Base-by-base conservation (phyloP, 768 basidiomycete genomes). In the Amyloporia xantha region DNA sequence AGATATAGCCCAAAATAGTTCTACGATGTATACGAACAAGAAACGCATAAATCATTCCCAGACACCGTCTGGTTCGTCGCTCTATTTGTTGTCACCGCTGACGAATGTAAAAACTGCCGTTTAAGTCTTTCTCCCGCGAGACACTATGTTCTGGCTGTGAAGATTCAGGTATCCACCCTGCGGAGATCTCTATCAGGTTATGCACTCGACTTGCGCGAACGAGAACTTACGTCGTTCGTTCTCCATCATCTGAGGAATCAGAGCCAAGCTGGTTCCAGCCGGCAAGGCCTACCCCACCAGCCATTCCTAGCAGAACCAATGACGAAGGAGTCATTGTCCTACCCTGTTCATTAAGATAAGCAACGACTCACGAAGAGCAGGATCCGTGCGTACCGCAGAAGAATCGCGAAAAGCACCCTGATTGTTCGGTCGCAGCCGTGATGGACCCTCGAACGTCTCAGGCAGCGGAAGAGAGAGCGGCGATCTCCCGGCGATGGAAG, bases 391-490 rank as follows among this genome's bases (percentile, higher is more conserved):
- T 28, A 24, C 23, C 36, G 7, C 20, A n/a, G 24, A 6, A 5
- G 24, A 25, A 5, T 17, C 7, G 5, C 41, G 26, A 19, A 39
- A 13, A n/a, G 44, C 30, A 15, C 46, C 50, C 2, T 45, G 49
- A n/a, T 26, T 39, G 41, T 58, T 59, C 2, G 56, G 54, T n/a
- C 58, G 52, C 35, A 59, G 54, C 24, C 68, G 64, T 4, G 76
- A 74, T 15, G 76, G 76, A 2, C 75, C 75, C 23, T 76, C 74
- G 50, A 76, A 77, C 13, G 73, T 44, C 54, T 69, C 62, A 20
- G 70, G 48, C 13, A 65, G 62, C 28, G 70, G 65, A 19, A 69
- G 62, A 11, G 63, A 55, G 27, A 61, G 52, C 4, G 30, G 30
- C n/a, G 59, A 53, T 50, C 56, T 21, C 39, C 39, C 35, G 44